Conservation (phyloP, 306 rosid genomes). For the Lablab purpureus region DNA sequence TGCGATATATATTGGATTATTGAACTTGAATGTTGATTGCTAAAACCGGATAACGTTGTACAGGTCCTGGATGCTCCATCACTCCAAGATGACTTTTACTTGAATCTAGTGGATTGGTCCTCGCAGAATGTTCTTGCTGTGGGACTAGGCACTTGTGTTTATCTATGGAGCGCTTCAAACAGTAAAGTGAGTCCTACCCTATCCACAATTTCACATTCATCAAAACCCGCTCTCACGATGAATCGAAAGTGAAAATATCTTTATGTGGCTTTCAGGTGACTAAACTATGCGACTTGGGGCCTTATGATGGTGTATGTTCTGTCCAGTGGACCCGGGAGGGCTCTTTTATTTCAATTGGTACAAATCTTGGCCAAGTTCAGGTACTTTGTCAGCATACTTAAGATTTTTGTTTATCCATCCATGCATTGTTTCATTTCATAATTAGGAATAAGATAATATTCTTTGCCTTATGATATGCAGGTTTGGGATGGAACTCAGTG, state of each 20-base stretch:
- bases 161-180: conserved; percentile 96
- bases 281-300: conserved; percentile 93
- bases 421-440: background rate
- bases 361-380: conserved; percentile 96
- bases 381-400: conserved; percentile 50
- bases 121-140: conserved; percentile 97
- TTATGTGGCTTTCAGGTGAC: conserved; percentile 71
- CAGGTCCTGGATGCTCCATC: conserved; percentile 99
- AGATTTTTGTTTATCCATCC: background rate
- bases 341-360: conserved; percentile 90
- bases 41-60: conserved; percentile 31
- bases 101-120: conserved; percentile 99
- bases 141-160: conserved; percentile 92
- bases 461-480: conserved; percentile 46
- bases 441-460: conserved; percentile 25
- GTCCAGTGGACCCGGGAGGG: conserved; percentile 98
- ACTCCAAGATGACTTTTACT: conserved; percentile 98
- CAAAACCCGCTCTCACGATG: background rate
- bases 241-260: background rate
- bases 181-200: conserved; percentile 67
- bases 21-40: conserved; percentile 35
- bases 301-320: conserved; percentile 94
- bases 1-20: background rate
- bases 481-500: conserved; percentile 95
- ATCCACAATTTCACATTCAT: background rate